phyloP scores from a whole-genome alignment of 2,329 filamentous ascomycete genomes.

The Xylariales sp. region DNA sequence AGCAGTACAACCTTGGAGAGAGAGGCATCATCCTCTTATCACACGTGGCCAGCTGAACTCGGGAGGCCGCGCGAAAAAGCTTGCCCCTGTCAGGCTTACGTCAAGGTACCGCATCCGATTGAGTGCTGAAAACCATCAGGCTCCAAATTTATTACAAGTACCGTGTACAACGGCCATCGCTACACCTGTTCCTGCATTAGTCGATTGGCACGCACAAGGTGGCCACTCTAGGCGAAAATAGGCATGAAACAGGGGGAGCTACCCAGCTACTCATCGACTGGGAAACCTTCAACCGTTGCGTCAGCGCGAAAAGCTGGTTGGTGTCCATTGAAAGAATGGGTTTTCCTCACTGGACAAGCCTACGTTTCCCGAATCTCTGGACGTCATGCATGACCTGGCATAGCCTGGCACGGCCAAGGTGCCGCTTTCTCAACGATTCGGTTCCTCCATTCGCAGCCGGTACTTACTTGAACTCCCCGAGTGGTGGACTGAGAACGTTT shows the following conservation, averaged over 20 bases:
- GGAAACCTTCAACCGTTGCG: background rate
- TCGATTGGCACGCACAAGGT: slow-evolving; percentile 1
- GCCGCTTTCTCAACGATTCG: too few relatives aligned
- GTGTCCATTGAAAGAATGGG: background rate
- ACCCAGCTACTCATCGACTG: slow-evolving; percentile 5
- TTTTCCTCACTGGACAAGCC: background rate
- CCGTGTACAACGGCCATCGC: background rate
- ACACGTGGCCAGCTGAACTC: slow-evolving; percentile 7
- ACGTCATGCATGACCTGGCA: background rate
- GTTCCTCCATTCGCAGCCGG: too few relatives aligned
- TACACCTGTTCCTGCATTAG: slow-evolving; percentile 13
- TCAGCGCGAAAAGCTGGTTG: background rate
- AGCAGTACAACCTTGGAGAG: too few relatives aligned
- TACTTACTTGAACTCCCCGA: too few relatives aligned
- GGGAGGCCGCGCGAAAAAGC: too few relatives aligned
- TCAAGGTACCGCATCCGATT: slow-evolving; percentile 6
- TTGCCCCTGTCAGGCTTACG: slow-evolving; percentile 7
- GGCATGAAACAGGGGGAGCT: slow-evolving; percentile 12
- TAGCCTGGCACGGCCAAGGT: too few relatives aligned
- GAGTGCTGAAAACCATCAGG: slow-evolving; percentile 8
- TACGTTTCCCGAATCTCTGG: background rate
- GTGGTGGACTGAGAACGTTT: too few relatives aligned
- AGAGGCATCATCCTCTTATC: too few relatives aligned
- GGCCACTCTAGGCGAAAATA: slow-evolving; percentile 11
- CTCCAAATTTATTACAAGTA: background rate